Evolutionary conservation across 169 alveolate species (phyloP), one percentile per base, ranked within the genome.

Genomic region (Cytauxzoon felis): DNA sequence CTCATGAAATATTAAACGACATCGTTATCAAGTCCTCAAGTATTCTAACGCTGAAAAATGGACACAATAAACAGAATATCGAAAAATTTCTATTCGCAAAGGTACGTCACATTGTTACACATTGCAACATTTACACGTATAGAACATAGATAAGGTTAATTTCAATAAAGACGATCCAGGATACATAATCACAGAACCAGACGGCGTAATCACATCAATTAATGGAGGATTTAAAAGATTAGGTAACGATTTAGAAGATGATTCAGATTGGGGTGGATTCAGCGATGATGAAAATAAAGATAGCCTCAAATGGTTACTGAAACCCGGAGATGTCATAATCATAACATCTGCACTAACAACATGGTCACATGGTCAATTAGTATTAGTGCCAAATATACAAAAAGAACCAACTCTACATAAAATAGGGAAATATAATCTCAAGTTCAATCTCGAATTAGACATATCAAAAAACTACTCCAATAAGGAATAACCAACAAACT

Each of bases 291-390:
- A 83, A 38, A 26, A 38, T 24, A 45, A 52, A 30, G 86, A 82
- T 27, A 71, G 70, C 2, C 49, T 78, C 8, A 82, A 85, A 67
- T 85, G 80, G 81, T 34, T 80, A 43, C 67, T 85, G 50, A 68
- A 80, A 32, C 80, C 87, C 26, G 91, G 91, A 5, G 91, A 85
- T 34, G 79, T 79, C n/a, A 34, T 85, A n/a, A 65, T 62, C 43
- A 52, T 85, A 13, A 18, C 40, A 19, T 82, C 85, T 18, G 81
- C 86, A 23, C 60, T 70, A 34, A 85, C 91, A 16, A 68, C 87
- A 1, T 85, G 91, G 91, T 85, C 91, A 5, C 86, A 80, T 82
- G 91, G 91, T 2, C 81, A 80, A 66, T 65, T 85, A 87, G 91
- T 84, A 30, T 18, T 43, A 11, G 61, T 72, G 11, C 72, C 78